Evolutionary conservation across 2,329 filamentous ascomycete species (phyloP).

Genomic region (Aspergillus pseudoviridinutans): DNA sequence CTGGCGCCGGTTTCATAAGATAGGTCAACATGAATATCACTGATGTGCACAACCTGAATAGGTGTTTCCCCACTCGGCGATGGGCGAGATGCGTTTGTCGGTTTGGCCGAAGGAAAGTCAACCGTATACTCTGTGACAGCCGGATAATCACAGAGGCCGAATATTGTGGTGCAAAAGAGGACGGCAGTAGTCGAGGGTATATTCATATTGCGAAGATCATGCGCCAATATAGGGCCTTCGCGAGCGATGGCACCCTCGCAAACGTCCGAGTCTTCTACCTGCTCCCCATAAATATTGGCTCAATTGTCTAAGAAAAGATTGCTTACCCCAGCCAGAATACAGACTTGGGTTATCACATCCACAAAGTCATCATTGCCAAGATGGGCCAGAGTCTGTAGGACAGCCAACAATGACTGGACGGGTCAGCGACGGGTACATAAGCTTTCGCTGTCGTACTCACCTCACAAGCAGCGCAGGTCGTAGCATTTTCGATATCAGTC

Average conservation of each 20-base stretch:
- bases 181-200: conserved; percentile 49
- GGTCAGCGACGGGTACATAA: not conserved
- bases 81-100: conserved; percentile 30
- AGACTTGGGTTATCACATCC: conserved; percentile 33
- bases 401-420: conserved; percentile 30
- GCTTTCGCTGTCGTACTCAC: conserved; percentile 7
- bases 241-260: conserved; percentile 50
- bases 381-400: conserved; percentile 43
- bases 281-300: not conserved
- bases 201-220: conserved; percentile 47
- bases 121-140: conserved; percentile 42
- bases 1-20: conserved; percentile 51
- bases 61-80: conserved; percentile 46
- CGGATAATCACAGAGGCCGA: conserved; percentile 51
- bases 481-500: conserved; percentile 25
- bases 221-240: conserved; percentile 53
- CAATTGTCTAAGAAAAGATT: no score
- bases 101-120: conserved; percentile 41
- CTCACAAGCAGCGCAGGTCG: conserved; percentile 27
- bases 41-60: conserved; percentile 54
- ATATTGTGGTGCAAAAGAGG: conserved; percentile 49
- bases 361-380: conserved; percentile 45
- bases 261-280: conserved; percentile 52
- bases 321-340: conserved; percentile 31
- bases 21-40: conserved; percentile 56